Evolutionary conservation across 179 eudicot genomes (phyloP), one percentile per base, ranked within the genome.

Genomic region (Amaranthus tricolor): DNA sequence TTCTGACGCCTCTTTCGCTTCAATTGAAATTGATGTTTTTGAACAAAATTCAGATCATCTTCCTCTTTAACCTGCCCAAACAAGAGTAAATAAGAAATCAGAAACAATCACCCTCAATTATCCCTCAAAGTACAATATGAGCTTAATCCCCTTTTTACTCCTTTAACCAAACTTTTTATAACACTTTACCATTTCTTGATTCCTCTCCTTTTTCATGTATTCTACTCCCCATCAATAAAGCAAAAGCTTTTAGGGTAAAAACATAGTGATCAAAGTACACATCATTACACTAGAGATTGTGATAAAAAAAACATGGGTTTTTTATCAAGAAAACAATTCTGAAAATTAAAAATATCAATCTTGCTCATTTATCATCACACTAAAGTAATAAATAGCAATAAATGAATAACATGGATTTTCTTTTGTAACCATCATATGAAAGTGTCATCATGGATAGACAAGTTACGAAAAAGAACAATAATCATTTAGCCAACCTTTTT

Each of bases 41-140:
- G 78, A 77, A 87, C 92, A 77, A 75, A 69, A 76, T 73, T 83
- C 71, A 80, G 74, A 77, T 94, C 98, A 73, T 94, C 98, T 77
- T 94, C 97, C 83, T 96, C 99, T 84, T 86, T 96, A 40, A 96
- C 97, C 99, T 96, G 89, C 72, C 76, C 75, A 71, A 48, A 56
- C 15, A 70, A 6, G 81, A 16, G 50, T 17, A 72, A 51, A 14
- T 10, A 49, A 2, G 47, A 24, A 62, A 67, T n/a, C 43, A 76
- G 44, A 24, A 66, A 66, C 2, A 49, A 49, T 16, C 50, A 68
- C 59, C 61, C 21, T 20, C 45, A 7, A 2, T 19, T 12, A 62
- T 45, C 68, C 16, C 61, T n/a, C 44, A 51, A 52, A 12, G 11
- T 9, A 58, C 63, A 57, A 5, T 24, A 45, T 17, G 3, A 20